Evolutionary conservation across 306 rosid species (phyloP), one percentile per base, ranked within the genome.

Genomic region (Elaeagnus macrophylla): DNA sequence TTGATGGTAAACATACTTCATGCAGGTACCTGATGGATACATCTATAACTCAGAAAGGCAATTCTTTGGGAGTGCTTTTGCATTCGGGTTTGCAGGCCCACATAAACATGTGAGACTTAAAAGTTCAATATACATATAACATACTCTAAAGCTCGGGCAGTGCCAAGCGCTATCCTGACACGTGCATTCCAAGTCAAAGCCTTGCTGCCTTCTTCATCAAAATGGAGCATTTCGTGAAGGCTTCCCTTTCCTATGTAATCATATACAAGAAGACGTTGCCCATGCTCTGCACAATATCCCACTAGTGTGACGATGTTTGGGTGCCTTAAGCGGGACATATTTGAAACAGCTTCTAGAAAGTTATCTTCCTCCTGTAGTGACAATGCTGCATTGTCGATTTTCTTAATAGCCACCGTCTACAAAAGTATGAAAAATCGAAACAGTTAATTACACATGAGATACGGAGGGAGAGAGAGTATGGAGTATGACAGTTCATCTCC

Each of bases 111-210:
- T 25, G 56, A 51, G 48, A 36, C 46, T 32, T 39, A n/a, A 69
- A 45, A 56, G 52, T 67, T 41, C 58, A 25, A 51, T 41, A 54
- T 59, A n/a, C 56, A 45, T 40, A 43, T 54, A 44, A 74, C 99
- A 11, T 87, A 93, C 99, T 93, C 99, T 75, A 87, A 75, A 59
- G 99, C 99, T 56, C 99, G 80, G 66, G 99, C 95, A 7, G 96
- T 87, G 77, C 99, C 96, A 32, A 93, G 99, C 38, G 99, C 95
- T 61, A 93, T 80, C 64, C 96, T 81, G 39, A 93, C 99, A 56
- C 99, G 96, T 2, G 89, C 95, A 72, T 93, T 93, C 99, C 99
- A 93, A 60, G 94, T 66, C 67, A 93, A 79, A 42, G 65, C 77
- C 60, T 79, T 87, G 49, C 84, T 75, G 65, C 94, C 76, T 25